Conservation (phyloP, 768 basidiomycete species). For the Rickenella mellea region DNA sequence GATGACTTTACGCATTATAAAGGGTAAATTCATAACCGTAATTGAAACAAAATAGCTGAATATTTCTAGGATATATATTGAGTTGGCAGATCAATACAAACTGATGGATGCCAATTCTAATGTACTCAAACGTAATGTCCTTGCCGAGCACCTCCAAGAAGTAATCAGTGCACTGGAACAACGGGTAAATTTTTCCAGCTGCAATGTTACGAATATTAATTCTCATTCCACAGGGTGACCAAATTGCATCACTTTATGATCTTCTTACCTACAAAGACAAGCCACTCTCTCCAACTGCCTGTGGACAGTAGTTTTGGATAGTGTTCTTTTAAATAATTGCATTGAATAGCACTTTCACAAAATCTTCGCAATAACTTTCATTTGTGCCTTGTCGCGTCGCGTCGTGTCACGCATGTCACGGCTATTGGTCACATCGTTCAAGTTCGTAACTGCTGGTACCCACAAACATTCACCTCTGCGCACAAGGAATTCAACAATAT, state of each 20-base stretch:
- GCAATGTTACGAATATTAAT: background rate
- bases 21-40: conserved; percentile 44
- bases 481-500: no score
- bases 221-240: conserved; percentile 58
- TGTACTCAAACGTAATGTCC: conserved; percentile 70
- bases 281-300: conserved; percentile 16
- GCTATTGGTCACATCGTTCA: no score
- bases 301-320: no score
- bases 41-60: background rate
- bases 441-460: no score
- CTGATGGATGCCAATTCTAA: conserved; percentile 78
- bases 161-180: conserved; percentile 88
- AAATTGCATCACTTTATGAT: conserved; percentile 87
- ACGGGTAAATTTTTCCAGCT: conserved; percentile 46
- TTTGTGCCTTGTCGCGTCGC: no score
- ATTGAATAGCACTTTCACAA: no score
- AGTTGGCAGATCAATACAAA: conserved; percentile 90
- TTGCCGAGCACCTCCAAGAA: conserved; percentile 82
- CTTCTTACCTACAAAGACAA: conserved; percentile 71
- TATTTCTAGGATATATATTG: conserved; percentile 66
- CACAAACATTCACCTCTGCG: no score
- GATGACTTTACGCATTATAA: conserved; percentile 95
- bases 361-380: no score
- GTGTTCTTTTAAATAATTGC: no score
- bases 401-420: no score